Evolutionary conservation across 1,139 yeast genomes (phyloP), one percentile per base, ranked within the genome.

Genomic region (Geotrichum reessii): DNA sequence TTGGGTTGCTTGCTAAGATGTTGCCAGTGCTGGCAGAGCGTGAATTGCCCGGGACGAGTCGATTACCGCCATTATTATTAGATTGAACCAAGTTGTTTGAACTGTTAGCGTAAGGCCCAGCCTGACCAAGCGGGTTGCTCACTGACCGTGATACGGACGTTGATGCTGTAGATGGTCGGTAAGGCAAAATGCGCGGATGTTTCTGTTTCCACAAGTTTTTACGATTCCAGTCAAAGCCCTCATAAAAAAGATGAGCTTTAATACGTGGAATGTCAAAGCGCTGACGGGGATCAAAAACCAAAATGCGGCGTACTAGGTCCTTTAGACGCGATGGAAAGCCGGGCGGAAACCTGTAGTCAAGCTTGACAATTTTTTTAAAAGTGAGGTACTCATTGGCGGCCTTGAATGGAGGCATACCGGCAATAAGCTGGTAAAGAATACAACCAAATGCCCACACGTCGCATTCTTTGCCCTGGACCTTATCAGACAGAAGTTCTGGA

Each of bases 381-480:
- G 97, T 93, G 60, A 89, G 78, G 69, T 91, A 95, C 72, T 95
- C 99, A 58, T 95, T 93, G n/a, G 87, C 78, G 0, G 96, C 99
- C 69, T 92, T 93, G 75, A 95, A 95, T 11, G 99, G 99, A 0
- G 99, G 99, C 57, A 81, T 81, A 0, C 99, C 99, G 24, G 95
- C 90, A 65, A 95, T 86, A 81, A 95, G 84, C 72, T 95, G 99
- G 72, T 83, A 95, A 22, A 95, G 72, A 19, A 95, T 87, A 73
- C 99, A 95, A 1, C 97, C 99, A 64, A 90, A 79, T 0, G 99
- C 97, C 99, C 99, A 95, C 11, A 93, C 78, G 72, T 95, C 99
- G 53, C 95, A 84, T 56, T 90, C 84, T 67, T 86, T 87, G 28
- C 97, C 97, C 63, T 95, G 87, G 28, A 81, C 79, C 69, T 92